phyloP scores from a whole-genome alignment of 306 rosid species.

The Astragalus glycyphyllos region DNA sequence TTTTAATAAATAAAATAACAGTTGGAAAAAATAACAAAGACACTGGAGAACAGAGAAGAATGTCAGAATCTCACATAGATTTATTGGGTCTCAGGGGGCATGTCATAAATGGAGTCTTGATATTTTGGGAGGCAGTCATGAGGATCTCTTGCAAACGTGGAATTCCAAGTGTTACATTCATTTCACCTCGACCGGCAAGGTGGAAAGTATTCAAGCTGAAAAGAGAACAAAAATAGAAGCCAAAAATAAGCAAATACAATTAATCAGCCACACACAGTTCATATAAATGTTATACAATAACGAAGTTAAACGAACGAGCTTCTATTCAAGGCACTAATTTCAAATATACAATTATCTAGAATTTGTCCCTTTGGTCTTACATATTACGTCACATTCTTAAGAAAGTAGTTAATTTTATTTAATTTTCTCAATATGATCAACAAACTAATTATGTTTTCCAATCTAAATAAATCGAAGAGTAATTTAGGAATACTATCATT shows the following conservation, averaged over 20 bases:
- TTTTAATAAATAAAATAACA: not conserved
- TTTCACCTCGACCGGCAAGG: slow-evolving; percentile 96
- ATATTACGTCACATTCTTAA: no score
- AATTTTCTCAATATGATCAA: no score
- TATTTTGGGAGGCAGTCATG: slow-evolving; percentile 75
- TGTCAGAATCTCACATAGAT: slow-evolving; percentile 66
- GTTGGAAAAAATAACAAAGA: not conserved
- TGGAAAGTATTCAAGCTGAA: slow-evolving; percentile 91
- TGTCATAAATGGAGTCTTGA: slow-evolving; percentile 91
- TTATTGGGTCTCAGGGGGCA: slow-evolving; percentile 73
- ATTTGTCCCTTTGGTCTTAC: not conserved
- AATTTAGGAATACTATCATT: no score
- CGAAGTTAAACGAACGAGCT: slow-evolving; percentile 11
- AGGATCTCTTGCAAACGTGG: slow-evolving; percentile 91
- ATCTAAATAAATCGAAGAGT: no score
- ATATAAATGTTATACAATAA: slow-evolving; percentile 7
- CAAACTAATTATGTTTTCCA: no score
- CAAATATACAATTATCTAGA: slow-evolving; percentile 17
- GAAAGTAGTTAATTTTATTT: no score
- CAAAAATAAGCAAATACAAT: not conserved
- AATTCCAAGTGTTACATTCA: slow-evolving; percentile 98
- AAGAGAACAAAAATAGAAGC: slow-evolving; percentile 2
- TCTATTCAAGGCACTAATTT: not conserved
- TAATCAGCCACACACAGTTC: not conserved
- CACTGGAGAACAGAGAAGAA: slow-evolving; percentile 13